These are phyloP conservation scores for Aspergillus novofumigatus DNA, from an alignment of 2,329 filamentous ascomycete species.

Conservation along the genomic window DNA sequence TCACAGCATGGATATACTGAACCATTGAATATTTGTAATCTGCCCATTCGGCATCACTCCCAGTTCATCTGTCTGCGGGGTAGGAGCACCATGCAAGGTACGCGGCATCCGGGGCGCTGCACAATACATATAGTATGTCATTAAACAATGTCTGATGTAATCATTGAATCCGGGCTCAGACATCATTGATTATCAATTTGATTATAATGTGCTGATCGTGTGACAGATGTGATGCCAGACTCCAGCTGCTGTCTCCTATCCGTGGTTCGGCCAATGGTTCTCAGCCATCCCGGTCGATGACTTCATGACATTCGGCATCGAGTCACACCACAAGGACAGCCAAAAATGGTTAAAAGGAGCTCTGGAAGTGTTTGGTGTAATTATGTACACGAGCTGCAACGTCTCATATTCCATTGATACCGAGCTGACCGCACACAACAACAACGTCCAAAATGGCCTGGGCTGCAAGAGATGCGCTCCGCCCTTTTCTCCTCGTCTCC, in stretches of 20 bases:
- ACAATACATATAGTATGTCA: not conserved
- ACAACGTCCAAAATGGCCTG: not conserved
- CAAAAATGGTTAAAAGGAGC: not conserved
- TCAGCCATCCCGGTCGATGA: not conserved
- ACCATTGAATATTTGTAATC: not conserved
- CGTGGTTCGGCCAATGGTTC: not conserved
- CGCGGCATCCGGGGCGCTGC: too few species aligned
- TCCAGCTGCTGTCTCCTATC: not conserved
- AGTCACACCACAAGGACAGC: not conserved
- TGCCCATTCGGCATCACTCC: not conserved
- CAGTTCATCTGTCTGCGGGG: not conserved
- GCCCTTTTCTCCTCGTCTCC: conserved; percentile 7
- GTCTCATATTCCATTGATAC: not conserved
- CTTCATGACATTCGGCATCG: not conserved
- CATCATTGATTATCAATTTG: not conserved
- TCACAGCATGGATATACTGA: not conserved
- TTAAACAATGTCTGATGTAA: not conserved
- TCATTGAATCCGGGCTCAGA: too few species aligned
- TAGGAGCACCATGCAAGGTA: not conserved
- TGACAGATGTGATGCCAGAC: not conserved
- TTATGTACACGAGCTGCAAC: not conserved
- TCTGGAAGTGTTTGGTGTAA: not conserved
- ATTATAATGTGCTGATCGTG: not conserved
- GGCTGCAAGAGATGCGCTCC: not conserved
- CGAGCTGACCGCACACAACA: not conserved